Percentiles rank a stretch among this genome's conserved stretches.
Evolutionary conservation across 495 filamentous ascomycete species (phyloP).

Genomic region (Penicillium coprophilum): DNA sequence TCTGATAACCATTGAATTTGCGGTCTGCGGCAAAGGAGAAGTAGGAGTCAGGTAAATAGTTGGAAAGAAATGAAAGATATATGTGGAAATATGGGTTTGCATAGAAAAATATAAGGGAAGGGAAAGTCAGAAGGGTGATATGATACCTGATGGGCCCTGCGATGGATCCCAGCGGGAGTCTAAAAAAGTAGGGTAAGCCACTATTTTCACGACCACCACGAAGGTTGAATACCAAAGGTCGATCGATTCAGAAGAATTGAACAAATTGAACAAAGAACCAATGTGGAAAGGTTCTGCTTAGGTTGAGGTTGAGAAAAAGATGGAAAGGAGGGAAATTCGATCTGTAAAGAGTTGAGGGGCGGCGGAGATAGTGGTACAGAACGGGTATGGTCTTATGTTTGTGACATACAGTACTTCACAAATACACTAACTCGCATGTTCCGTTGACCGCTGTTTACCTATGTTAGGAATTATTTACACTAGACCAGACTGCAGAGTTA

Average conservation of each 20-base stretch:
- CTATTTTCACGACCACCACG: slow-evolving; percentile 12
- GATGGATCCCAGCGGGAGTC: slow-evolving; percentile 34
- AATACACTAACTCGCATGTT: neutral
- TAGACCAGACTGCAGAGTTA: neutral
- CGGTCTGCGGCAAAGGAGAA: slow-evolving; percentile 12
- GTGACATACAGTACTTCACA: slow-evolving; percentile 7
- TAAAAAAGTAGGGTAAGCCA: slow-evolving; percentile 25
- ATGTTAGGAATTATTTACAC: neutral
- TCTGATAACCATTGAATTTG: slow-evolving; percentile 17
- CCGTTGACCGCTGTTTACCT: neutral
- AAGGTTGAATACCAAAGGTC: slow-evolving; percentile 16
- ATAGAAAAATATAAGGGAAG: slow-evolving; percentile 8
- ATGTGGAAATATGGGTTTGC: slow-evolving; percentile 12
- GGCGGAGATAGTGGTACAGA: slow-evolving; percentile 14
- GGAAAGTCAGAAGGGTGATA: slow-evolving; percentile 10
- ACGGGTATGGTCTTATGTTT: slow-evolving; percentile 1
- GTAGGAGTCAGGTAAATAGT: slow-evolving; percentile 8
- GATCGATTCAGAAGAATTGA: slow-evolving; percentile 15
- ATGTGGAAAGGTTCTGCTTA: neutral
- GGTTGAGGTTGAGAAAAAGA: slow-evolving; percentile 7
- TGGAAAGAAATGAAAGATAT: slow-evolving; percentile 1
- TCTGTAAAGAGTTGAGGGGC: slow-evolving; percentile 24
- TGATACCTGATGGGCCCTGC: slow-evolving; percentile 27
- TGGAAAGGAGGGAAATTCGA: slow-evolving; percentile 21
- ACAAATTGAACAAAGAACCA: slow-evolving; percentile 5